Evolutionary conservation across 1,284 basidiomycete species (phyloP).

Genomic region (Golubevia sp.): DNA sequence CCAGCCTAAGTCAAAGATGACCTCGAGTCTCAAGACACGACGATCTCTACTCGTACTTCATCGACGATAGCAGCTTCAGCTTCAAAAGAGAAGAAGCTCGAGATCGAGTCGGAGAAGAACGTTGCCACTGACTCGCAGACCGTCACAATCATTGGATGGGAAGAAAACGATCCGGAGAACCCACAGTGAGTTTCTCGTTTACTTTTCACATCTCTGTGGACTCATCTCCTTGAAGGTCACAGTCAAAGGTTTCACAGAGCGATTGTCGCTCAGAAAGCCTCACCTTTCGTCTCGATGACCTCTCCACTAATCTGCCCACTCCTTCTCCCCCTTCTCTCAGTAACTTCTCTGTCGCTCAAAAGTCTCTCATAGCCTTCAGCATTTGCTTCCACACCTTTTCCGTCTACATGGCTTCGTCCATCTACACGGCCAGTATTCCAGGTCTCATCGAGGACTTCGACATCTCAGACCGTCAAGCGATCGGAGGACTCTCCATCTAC

Average conservation of each 20-base stretch:
- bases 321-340: too few species aligned
- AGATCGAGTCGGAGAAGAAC: background rate
- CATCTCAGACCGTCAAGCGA: background rate
- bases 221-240: too few species aligned
- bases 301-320: too few species aligned
- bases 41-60: too few species aligned
- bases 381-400: constrained; percentile 16
- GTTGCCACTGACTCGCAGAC: too few species aligned
- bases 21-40: too few species aligned
- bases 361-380: constrained; percentile 14
- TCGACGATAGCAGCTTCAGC: too few species aligned
- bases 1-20: too few species aligned
- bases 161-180: constrained; percentile 38
- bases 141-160: background rate
- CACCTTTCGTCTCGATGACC: too few species aligned
- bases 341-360: constrained; percentile 18
- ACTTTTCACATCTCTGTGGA: too few species aligned
- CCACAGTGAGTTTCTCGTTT: constrained; percentile 15
- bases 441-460: constrained; percentile 19
- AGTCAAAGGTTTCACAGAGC: too few species aligned
- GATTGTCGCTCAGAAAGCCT: too few species aligned
- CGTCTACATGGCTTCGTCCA: constrained; percentile 16
- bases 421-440: constrained; percentile 19
- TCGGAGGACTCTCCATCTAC: constrained; percentile 26
- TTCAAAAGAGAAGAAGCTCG: background rate